Evolutionary conservation across 805 yeast genomes (phyloP), one percentile per base, ranked within the genome.

Genomic region (Teunomyces gatunensis): DNA sequence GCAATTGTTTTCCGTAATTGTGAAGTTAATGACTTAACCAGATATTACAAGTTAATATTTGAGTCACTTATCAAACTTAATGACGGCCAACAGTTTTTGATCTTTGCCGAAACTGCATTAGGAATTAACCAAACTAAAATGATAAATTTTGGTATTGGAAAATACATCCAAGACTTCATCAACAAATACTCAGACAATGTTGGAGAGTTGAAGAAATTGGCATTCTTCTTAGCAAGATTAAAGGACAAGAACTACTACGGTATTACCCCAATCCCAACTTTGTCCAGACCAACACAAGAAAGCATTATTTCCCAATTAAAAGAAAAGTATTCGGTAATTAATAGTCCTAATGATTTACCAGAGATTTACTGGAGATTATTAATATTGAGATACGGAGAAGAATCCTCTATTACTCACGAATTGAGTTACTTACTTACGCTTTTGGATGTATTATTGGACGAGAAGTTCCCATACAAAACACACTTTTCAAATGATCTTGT

Each of bases 1-100:
- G 63, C 81, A 2, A 62, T 79, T 11, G 51, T 82, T 21, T 59
- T 83, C 44, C 79, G 89, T 71, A 83, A 84, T 57, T 65, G 82
- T 56, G 80, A 78, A 35, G 56, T 76, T 12, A 68, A 69, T 47
- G 65, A 65, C 6, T 65, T 84, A 46, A 74, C 81, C 1, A 77
- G 72, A 53, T 65, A 64, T 42, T 83, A 80, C 56, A 69, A 69
- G 21, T 52, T 54, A 10, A 57, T 83, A 20, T 73, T 79, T 51
- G 73, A 70, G 5, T 64, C 66, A 21, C 65, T 77, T 54, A 51
- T 44, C 18, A 51, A 57, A n/a, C 55, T 70, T 12, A 61, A 65
- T 30, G 49, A 63, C 25, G 75, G 76, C 3, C 44, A 55, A 10
- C 61, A 67, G 30, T 77, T 77, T 63, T 54, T 78, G 39, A 60